phyloP scores from a whole-genome alignment of 2,329 filamentous ascomycete species.

The Cladosporium sp. region DNA sequence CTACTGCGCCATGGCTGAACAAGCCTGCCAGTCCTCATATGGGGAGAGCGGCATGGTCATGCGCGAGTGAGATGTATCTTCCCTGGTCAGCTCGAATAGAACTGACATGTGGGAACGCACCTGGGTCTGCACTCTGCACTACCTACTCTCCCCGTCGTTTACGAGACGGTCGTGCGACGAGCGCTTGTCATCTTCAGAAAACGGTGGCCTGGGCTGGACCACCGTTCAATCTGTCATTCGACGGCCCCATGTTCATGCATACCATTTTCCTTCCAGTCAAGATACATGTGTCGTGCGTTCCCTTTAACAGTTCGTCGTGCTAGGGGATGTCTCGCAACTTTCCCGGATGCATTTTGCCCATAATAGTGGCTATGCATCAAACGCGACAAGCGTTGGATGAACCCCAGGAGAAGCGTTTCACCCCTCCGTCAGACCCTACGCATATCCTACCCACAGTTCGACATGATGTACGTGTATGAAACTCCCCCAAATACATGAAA shows the following conservation, averaged over 20 bases:
- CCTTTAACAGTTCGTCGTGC: not conserved
- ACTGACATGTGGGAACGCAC: not conserved
- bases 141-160: not conserved
- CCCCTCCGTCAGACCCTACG: not conserved
- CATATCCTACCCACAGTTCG: not conserved
- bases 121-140: not conserved
- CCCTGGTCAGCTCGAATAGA: not conserved
- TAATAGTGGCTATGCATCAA: not conserved
- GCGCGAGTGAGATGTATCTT: not conserved
- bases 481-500: too few relatives aligned
- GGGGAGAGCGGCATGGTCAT: not conserved
- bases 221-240: not conserved
- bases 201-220: not conserved
- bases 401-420: not conserved
- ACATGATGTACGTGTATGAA: not conserved
- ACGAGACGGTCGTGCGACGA: slow-evolving; percentile 13
- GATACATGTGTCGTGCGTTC: not conserved
- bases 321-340: not conserved
- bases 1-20: not conserved
- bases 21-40: not conserved
- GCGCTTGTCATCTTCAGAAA: not conserved
- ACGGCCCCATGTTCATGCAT: not conserved
- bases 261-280: not conserved
- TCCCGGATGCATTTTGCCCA: not conserved
- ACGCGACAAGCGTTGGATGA: not conserved